Conservation (phyloP, 2,329 filamentous ascomycete genomes). For the Stagonosporopsis tanaceti region DNA sequence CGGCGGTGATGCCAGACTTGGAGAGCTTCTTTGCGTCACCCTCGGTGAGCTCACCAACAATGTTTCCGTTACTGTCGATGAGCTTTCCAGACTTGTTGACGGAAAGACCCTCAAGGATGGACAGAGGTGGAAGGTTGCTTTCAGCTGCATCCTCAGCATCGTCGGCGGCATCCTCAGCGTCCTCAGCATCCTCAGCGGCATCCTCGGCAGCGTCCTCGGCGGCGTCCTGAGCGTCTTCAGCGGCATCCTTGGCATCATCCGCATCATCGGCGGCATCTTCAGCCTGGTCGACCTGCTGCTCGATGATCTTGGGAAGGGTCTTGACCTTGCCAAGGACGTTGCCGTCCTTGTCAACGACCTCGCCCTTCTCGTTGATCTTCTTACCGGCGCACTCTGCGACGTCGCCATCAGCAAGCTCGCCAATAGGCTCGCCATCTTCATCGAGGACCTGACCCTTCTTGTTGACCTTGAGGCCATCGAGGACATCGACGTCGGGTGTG, state of each 20-base stretch:
- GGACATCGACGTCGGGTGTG: conserved; percentile 55
- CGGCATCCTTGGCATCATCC: conserved; percentile 42
- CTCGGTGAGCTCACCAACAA: conserved; percentile 60
- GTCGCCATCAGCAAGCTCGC: conserved; percentile 64
- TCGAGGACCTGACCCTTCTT: conserved; percentile 64
- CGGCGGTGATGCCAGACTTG: conserved; percentile 55
- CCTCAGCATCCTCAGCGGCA: conserved; percentile 43
- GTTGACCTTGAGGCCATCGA: conserved; percentile 65
- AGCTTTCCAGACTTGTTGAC: conserved; percentile 62
- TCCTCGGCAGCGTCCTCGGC: conserved; percentile 44
- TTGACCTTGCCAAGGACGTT: conserved; percentile 69
- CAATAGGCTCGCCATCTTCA: conserved; percentile 62
- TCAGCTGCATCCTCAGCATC: conserved; percentile 39
- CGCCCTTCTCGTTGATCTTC: conserved; percentile 70
- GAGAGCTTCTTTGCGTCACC: conserved; percentile 63
- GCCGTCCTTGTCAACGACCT: conserved; percentile 70
- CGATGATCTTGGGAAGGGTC: conserved; percentile 56
- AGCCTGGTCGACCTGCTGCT: conserved; percentile 47
- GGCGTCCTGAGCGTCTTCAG: conserved; percentile 45
- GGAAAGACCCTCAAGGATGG: conserved; percentile 58
- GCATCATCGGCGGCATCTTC: conserved; percentile 39
- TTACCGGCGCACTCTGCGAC: conserved; percentile 69
- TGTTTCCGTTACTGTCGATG: conserved; percentile 55
- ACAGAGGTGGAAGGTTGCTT: conserved; percentile 55
- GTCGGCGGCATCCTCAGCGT: conserved; percentile 42